These are phyloP conservation scores for Trametes pubescens DNA, from an alignment of 1,284 basidiomycete species.

Conservation along the genomic window DNA sequence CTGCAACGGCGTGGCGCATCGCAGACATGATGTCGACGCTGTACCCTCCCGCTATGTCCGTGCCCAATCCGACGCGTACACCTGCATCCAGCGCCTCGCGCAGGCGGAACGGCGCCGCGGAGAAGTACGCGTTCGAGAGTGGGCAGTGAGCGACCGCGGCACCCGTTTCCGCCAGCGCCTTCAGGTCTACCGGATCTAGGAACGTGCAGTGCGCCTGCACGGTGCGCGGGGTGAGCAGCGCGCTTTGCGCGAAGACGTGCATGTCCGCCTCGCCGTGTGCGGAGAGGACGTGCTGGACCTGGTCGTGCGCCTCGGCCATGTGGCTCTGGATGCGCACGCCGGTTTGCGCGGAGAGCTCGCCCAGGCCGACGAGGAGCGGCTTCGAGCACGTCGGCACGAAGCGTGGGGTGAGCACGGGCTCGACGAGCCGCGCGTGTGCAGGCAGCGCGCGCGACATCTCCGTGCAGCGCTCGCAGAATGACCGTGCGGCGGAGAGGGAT, in stretches of 20 bases:
- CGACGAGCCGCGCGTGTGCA: conserved; percentile 60
- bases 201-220: conserved; percentile 90
- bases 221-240: conserved; percentile 67
- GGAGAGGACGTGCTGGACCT: conserved; percentile 72
- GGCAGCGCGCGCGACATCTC: conserved; percentile 51
- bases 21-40: conserved; percentile 75
- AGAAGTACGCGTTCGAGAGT: conserved; percentile 87
- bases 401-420: conserved; percentile 80
- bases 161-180: conserved; percentile 57
- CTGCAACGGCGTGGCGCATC: conserved; percentile 81
- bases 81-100: conserved; percentile 73
- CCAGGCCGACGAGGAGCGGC: conserved; percentile 66
- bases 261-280: conserved; percentile 73
- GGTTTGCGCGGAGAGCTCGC: conserved; percentile 45
- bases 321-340: conserved; percentile 50
- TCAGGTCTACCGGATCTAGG: conserved; percentile 59
- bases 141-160: conserved; percentile 85
- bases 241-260: conserved; percentile 69
- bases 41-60: conserved; percentile 89
- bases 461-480: conserved; percentile 64
- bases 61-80: conserved; percentile 80
- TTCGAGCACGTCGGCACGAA: conserved; percentile 85
- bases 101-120: conserved; percentile 73
- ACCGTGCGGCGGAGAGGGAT: conserved; percentile 58
- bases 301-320: conserved; percentile 74